Conservation (phyloP, 2,329 filamentous ascomycete species). For the Rutstroemia sydowiana region DNA sequence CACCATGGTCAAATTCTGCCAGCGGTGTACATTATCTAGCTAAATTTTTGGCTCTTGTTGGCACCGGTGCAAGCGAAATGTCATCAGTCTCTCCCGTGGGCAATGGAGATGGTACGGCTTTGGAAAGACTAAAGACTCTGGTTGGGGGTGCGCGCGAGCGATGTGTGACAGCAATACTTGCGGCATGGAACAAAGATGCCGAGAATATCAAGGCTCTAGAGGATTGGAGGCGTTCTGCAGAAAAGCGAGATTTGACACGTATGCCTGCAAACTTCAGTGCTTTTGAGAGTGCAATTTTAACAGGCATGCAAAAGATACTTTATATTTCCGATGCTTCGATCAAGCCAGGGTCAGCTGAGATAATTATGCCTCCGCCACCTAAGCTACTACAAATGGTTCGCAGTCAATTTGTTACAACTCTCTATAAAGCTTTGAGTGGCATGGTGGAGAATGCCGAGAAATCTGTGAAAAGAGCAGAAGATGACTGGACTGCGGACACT, state of each 20-base stretch:
- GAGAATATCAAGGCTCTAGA: conserved; percentile 89
- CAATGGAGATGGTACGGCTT: conserved; percentile 44
- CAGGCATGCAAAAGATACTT: conserved; percentile 88
- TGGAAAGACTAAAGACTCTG: conserved; percentile 68
- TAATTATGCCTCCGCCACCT: conserved; percentile 75
- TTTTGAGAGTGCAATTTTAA: conserved; percentile 75
- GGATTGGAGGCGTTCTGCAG: conserved; percentile 80
- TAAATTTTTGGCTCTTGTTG: conserved; percentile 73
- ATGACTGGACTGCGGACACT: conserved; percentile 29
- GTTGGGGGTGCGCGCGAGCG: conserved; percentile 76
- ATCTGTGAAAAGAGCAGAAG: conserved; percentile 49
- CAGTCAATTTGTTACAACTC: conserved; percentile 82
- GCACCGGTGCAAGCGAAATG: conserved; percentile 82
- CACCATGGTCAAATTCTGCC: conserved; percentile 82
- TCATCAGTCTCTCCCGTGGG: conserved; percentile 64
- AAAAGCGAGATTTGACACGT: conserved; percentile 78
- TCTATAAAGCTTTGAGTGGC: conserved; percentile 89
- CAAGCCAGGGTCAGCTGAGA: conserved; percentile 65
- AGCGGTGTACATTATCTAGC: conserved; percentile 88
- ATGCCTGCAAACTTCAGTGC: conserved; percentile 82
- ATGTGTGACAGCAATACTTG: conserved; percentile 76
- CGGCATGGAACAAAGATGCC: conserved; percentile 87
- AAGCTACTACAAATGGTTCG: conserved; percentile 89
- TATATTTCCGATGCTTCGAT: conserved; percentile 72
- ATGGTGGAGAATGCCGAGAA: conserved; percentile 96